A percentile compares a stretch with the other conserved stretches of the same genome.
phyloP scores from a whole-genome alignment of 345 rosid species.

The Salix udensis region DNA sequence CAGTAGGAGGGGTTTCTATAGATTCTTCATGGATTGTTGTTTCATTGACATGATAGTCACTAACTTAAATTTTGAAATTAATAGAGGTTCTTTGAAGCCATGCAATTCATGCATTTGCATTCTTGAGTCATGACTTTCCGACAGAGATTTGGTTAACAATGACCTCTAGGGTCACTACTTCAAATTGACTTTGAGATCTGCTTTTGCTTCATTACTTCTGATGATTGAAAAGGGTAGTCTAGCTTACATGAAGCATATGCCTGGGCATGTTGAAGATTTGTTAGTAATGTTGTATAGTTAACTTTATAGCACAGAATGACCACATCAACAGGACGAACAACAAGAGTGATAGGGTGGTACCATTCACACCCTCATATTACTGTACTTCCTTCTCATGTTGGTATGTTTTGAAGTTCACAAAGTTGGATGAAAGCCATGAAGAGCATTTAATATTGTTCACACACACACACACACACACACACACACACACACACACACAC shows the following conservation, averaged over 20 bases:
- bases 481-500: too few relatives aligned
- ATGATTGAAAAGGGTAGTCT: neutral
- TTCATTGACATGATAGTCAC: neutral
- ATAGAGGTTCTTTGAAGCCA: neutral
- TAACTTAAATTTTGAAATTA: neutral
- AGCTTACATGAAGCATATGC: neutral
- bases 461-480: too few relatives aligned
- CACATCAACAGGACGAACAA: slow-evolving; percentile 66
- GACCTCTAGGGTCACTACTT: neutral
- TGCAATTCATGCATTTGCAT: slow-evolving; percentile 12
- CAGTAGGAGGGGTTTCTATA: too few relatives aligned
- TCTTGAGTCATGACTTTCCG: neutral
- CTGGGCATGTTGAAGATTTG: neutral
- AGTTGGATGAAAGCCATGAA: neutral
- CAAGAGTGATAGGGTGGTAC: slow-evolving; percentile 97
- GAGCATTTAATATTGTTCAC: neutral
- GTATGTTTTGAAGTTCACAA: slow-evolving; percentile 33
- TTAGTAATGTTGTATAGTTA: slow-evolving; percentile 18
- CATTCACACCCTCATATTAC: slow-evolving; percentile 99
- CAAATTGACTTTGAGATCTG: neutral
- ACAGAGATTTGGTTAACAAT: neutral
- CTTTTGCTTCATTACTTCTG: neutral
- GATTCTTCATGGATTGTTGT: too few relatives aligned
- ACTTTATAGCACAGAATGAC: slow-evolving; percentile 78
- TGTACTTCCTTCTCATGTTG: slow-evolving; percentile 97